Evolutionary conservation across 2,329 filamentous ascomycete genomes (phyloP).

Genomic region (Claviceps lovelessii): DNA sequence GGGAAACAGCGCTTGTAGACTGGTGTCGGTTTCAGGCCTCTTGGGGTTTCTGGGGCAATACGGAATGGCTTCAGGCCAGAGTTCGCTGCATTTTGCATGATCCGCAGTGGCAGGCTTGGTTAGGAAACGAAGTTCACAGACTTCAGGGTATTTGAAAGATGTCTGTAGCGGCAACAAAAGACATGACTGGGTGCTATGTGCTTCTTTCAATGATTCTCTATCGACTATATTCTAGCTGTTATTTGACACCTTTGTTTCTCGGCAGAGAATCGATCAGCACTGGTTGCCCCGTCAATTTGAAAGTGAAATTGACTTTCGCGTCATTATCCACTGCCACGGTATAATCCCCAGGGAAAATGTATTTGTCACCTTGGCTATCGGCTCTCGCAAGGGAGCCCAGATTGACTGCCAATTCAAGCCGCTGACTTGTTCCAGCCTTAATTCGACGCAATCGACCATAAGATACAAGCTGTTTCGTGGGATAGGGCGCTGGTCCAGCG

Average conservation of each 20-base stretch:
- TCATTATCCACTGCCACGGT: slow-evolving; percentile 6
- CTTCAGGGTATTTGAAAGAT: neutral
- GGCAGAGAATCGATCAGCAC: neutral
- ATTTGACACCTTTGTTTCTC: neutral
- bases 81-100: slow-evolving; percentile 35
- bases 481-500: slow-evolving; percentile 6
- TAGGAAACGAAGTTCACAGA: neutral
- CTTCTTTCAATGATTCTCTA: neutral
- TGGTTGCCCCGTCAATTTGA: slow-evolving; percentile 3
- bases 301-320: neutral
- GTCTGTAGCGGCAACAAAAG: neutral
- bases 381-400: slow-evolving; percentile 7
- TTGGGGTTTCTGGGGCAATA: slow-evolving; percentile 49
- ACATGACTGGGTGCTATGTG: neutral
- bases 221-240: neutral
- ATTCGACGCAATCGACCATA: slow-evolving; percentile 7
- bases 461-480: slow-evolving; percentile 8
- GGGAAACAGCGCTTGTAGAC: slow-evolving; percentile 53
- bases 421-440: slow-evolving; percentile 3
- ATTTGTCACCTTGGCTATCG: slow-evolving; percentile 7
- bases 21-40: slow-evolving; percentile 50
- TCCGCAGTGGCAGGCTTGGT: slow-evolving; percentile 4
- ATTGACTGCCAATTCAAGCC: slow-evolving; percentile 3
- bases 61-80: slow-evolving; percentile 40
- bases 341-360: slow-evolving; percentile 8